These are phyloP conservation scores for Stylonectria norvegica DNA, from an alignment of 2,329 filamentous ascomycete genomes.

Conservation along the genomic window DNA sequence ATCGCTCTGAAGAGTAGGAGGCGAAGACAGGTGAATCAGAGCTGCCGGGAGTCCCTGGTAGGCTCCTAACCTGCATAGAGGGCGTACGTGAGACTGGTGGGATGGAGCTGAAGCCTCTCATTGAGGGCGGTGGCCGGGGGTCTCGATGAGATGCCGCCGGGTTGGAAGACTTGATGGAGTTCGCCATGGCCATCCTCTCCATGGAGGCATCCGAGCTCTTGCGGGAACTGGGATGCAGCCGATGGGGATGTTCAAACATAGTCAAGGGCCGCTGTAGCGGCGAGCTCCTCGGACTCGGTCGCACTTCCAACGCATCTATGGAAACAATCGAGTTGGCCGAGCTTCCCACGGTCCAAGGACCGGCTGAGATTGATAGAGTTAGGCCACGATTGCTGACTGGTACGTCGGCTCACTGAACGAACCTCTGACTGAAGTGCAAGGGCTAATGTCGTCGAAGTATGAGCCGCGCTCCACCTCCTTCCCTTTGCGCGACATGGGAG, in stretches of 20 bases:
- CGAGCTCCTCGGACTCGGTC: not conserved
- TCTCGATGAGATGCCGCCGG: constrained; percentile 16
- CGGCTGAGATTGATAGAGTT: constrained; percentile 6
- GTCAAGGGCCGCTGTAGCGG: not conserved
- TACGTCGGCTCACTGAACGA: constrained; percentile 16
- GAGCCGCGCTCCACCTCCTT: constrained; percentile 39
- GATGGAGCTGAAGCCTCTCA: constrained; percentile 2
- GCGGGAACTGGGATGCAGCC: constrained; percentile 11
- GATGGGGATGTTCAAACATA: constrained; percentile 5
- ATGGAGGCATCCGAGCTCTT: constrained; percentile 28
- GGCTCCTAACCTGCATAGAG: not conserved
- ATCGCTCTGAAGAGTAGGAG: not conserved
- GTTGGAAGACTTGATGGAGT: constrained; percentile 11
- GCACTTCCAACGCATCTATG: constrained; percentile 40
- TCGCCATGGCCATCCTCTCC: constrained; percentile 18
- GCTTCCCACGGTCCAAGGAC: constrained; percentile 32
- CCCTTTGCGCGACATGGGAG: constrained; percentile 41
- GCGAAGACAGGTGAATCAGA: not conserved
- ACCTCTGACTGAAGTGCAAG: constrained; percentile 39
- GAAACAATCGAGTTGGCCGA: constrained; percentile 30
- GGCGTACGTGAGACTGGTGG: not conserved
- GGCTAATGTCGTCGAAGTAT: constrained; percentile 33
- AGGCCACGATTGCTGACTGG: constrained; percentile 17
- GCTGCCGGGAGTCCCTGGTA: not conserved
- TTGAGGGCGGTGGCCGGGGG: constrained; percentile 26